Percentiles rank a stretch among this genome's conserved stretches.
These are phyloP conservation scores for Apiotrichum laibachii DNA, from an alignment of 1,284 basidiomycete genomes.

Conservation along the genomic window DNA sequence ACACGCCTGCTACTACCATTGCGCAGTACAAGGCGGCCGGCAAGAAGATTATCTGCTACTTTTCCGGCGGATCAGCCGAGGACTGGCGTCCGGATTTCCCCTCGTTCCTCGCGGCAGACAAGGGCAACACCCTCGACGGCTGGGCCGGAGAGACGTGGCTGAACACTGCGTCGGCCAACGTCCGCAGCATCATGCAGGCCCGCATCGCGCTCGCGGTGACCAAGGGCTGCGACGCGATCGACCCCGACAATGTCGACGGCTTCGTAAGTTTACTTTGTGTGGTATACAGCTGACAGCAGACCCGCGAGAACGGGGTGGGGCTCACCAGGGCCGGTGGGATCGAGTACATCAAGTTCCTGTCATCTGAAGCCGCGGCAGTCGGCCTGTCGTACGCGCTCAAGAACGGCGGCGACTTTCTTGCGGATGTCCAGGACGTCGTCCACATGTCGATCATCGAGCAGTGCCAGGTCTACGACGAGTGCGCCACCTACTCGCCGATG, in stretches of 20 bases:
- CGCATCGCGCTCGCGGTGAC: constrained; percentile 33
- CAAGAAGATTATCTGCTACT: constrained; percentile 49
- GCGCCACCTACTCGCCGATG: constrained; percentile 27
- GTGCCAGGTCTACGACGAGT: constrained; percentile 26
- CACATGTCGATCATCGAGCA: constrained; percentile 15
- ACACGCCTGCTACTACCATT: constrained; percentile 3
- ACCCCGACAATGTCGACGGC: constrained; percentile 47
- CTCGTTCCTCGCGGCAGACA: background rate
- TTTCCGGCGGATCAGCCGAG: constrained; percentile 43
- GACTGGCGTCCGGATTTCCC: constrained; percentile 11
- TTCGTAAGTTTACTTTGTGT: constrained; percentile 16
- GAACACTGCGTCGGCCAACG: background rate
- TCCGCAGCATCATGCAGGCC: constrained; percentile 5
- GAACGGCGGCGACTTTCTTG: constrained; percentile 29
- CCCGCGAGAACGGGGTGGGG: constrained; percentile 4
- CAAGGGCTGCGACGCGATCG: constrained; percentile 48
- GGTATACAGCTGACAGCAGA: background rate
- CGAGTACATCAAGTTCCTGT: constrained; percentile 39
- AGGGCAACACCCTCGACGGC: constrained; percentile 3
- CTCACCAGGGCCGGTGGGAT: constrained; percentile 30
- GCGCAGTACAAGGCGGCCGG: constrained; percentile 18
- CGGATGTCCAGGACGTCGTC: background rate
- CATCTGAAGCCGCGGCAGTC: constrained; percentile 20
- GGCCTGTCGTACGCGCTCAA: constrained; percentile 35
- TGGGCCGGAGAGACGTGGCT: constrained; percentile 15